phyloP scores from a whole-genome alignment of 2,329 filamentous ascomycete species.

The Cyphellophora attinorum region DNA sequence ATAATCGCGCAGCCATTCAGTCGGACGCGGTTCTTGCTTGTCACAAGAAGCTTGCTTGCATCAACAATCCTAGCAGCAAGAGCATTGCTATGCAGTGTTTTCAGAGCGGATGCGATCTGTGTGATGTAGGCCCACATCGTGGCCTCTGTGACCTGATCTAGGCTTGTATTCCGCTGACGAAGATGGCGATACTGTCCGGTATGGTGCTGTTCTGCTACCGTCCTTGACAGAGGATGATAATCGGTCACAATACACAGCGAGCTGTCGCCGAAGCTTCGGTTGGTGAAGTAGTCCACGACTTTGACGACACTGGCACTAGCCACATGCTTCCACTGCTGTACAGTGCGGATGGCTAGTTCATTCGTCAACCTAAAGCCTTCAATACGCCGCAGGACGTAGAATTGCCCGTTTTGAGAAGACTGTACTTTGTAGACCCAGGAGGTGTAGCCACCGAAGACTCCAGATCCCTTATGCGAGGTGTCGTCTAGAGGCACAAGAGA shows the following conservation, averaged over 20 bases:
- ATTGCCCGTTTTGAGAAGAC: constrained; percentile 76
- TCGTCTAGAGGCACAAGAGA: constrained; percentile 84
- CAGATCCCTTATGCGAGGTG: constrained; percentile 65
- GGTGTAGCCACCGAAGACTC: constrained; percentile 67
- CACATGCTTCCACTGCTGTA: constrained; percentile 83
- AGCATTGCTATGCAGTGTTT: constrained; percentile 69
- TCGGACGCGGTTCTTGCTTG: constrained; percentile 80
- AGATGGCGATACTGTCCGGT: constrained; percentile 29
- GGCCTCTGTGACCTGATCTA: constrained; percentile 55
- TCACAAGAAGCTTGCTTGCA: constrained; percentile 78
- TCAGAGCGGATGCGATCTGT: constrained; percentile 80
- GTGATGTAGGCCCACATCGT: constrained; percentile 86
- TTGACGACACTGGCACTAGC: constrained; percentile 73
- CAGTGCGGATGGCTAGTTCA: constrained; percentile 75
- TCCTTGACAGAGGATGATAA: constrained; percentile 86
- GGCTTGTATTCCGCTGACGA: constrained; percentile 33
- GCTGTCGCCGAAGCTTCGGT: constrained; percentile 83
- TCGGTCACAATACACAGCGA: constrained; percentile 90
- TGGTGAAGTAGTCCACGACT: constrained; percentile 87
- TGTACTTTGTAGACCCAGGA: constrained; percentile 95
- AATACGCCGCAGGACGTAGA: constrained; percentile 78
- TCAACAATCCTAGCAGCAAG: constrained; percentile 81
- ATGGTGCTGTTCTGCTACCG: constrained; percentile 69
- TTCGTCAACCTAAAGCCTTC: constrained; percentile 85
- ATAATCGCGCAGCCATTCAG: constrained; percentile 81